Base-by-base conservation (phyloP, 352 stramenopile species). In the Globisporangium viniferum region DNA sequence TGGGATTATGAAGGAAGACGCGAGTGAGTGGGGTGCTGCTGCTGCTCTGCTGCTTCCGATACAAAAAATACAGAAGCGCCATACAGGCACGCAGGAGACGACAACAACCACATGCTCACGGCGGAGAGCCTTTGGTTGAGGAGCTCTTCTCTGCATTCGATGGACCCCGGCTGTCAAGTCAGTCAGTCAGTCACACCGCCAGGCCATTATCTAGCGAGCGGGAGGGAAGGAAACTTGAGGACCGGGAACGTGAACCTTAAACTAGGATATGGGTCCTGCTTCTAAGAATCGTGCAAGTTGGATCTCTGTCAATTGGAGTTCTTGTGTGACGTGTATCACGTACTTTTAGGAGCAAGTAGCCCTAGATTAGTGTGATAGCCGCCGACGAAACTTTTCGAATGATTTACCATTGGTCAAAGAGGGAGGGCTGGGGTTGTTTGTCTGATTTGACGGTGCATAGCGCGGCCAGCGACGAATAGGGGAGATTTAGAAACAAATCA, bases 151-250 rank as follows among this genome's bases (percentile, higher is more conserved):
- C 53, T 35, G 53, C 53, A 35, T 60, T 44, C 8, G 27, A 20
- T 58, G 53, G 24, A 58, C 53, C 41, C 41, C 41, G 15, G 41
- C 27, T 59, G 54, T 59, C 54, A 59, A 59, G 54, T 59, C 54
- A 59, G 54, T 60, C 55, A 46, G 29, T 60, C 55, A 46, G 29
- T n/a, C 31, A 60, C 15, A 24, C 44, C 18, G 44, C 18, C 44
- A 51, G 44, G 5, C 44, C 44, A 24, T 51, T 51, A 22, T 5
- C 29, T 7, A 44, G 4, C 24, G 24, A 24, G 54, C 24, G 41
- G 41, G 41, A 20, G 41, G 41, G 18, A 51, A 18, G 12, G 12
- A 41, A 44, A 51, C 18, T 51, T 51, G 44, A 24, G 18, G 44
- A 51, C 18, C 15, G 44, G 1, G 55, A 29, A 29, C 29, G 15